Evolutionary conservation across 495 filamentous ascomycete species (phyloP), one percentile per base, ranked within the genome.

Genomic region (Annulohypoxylon bovei): DNA sequence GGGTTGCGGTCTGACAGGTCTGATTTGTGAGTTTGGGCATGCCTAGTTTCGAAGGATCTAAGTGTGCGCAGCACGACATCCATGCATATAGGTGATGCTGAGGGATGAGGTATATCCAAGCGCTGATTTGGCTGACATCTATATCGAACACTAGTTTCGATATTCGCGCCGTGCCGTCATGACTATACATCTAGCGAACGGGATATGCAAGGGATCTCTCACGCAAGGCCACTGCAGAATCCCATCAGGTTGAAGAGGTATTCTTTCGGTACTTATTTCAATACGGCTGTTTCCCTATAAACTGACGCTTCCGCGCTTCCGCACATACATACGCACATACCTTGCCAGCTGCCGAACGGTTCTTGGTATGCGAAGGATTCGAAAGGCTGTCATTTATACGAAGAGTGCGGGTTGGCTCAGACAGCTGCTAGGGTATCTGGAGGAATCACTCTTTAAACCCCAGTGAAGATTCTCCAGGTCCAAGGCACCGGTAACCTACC

Each of bases 401-500:
- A 65, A 22, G 42, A 69, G 25, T 33, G 18, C 33, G 49, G 50
- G 47, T 50, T 6, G 22, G 50, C 35, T 57, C 20, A 42, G 65
- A 40, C 6, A 27, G 20, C 22, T 23, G 20, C 44, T 18, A 47
- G 44, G 44, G 44, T 47, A 47, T 47, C 20, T 28, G 23, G 27
- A 65, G 33, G 4, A 30, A 16, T 60, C 46, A 12, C 32, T 53
- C 42, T 5, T 23, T 53, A 11, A 42, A 35, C 56, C 37, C 59
- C 30, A 23, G 55, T 42, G 33, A 65, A 39, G 52, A 63, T 42
- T 55, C 23, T 55, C 60, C 59, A 57, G 70, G 61, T 50, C 70
- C 70, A 65, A 50, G 14, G 40, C 54, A 50, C 65, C 32, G 70
- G 70, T 71, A 71, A 71, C 49, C n/a, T 56, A 61, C 56, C 22